Conservation (phyloP, 2,329 filamentous ascomycete genomes). For the Penicillium verrucosum region DNA sequence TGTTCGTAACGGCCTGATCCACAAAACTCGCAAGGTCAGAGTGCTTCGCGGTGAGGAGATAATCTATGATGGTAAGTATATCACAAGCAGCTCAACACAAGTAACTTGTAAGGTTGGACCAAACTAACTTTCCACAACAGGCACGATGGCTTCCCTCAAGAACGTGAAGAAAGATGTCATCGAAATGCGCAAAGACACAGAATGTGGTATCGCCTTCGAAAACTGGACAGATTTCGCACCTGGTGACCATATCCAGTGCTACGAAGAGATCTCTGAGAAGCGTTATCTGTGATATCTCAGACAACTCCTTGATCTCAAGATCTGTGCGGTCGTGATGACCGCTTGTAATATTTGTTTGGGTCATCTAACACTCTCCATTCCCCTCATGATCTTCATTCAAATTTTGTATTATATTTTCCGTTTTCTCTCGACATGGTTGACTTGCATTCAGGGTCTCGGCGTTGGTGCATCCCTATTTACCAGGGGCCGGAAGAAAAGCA, state of each 20-base stretch:
- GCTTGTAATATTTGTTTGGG: slow-evolving; percentile 4
- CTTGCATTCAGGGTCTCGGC: slow-evolving; percentile 16
- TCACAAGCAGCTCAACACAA: background rate
- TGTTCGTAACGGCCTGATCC: slow-evolving; percentile 75
- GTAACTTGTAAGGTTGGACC: background rate
- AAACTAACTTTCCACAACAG: slow-evolving; percentile 46
- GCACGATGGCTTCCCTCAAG: slow-evolving; percentile 75
- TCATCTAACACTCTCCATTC: slow-evolving; percentile 4
- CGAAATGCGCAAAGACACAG: slow-evolving; percentile 87
- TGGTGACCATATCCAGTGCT: slow-evolving; percentile 85
- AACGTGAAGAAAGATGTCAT: slow-evolving; percentile 87
- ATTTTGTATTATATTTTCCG: slow-evolving; percentile 12
- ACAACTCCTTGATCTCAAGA: background rate
- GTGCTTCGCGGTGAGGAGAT: slow-evolving; percentile 68
- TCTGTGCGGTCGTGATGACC: background rate
- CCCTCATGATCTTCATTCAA: slow-evolving; percentile 1
- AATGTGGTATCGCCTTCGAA: slow-evolving; percentile 86
- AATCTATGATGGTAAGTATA: slow-evolving; percentile 73
- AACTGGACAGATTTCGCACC: slow-evolving; percentile 72
- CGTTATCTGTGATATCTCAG: slow-evolving; percentile 44
- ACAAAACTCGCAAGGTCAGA: slow-evolving; percentile 61
- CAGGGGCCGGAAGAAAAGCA: background rate
- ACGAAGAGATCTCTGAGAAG: slow-evolving; percentile 74
- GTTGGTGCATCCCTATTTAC: slow-evolving; percentile 11
- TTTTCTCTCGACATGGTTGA: slow-evolving; percentile 6